A percentile compares a stretch with the other conserved stretches of the same genome.
Conservation (phyloP, 345 rosid genomes). For the Combretum micranthum region DNA sequence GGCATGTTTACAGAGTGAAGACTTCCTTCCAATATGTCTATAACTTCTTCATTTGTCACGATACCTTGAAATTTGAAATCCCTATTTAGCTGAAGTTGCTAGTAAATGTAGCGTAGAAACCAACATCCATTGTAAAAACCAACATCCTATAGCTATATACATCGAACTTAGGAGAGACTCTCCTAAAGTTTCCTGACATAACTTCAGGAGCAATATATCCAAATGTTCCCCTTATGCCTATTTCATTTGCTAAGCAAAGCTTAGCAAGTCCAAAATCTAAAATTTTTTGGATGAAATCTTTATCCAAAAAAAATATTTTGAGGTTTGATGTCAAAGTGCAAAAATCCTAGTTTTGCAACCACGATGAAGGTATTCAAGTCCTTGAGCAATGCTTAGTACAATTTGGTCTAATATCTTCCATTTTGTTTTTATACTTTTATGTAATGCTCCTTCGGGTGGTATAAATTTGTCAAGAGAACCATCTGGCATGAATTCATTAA, state of each 20-base stretch:
- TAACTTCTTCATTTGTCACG: slow-evolving; percentile 5
- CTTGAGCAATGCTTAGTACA: slow-evolving; percentile 30
- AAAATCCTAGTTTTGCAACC: slow-evolving; percentile 45
- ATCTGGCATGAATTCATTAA: slow-evolving; percentile 8
- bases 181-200: slow-evolving; percentile 12
- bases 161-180: slow-evolving; percentile 29
- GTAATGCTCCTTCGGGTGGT: neutral
- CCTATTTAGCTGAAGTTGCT: slow-evolving; percentile 2
- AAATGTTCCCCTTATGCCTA: slow-evolving; percentile 29
- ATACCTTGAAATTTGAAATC: neutral
- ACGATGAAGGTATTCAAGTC: slow-evolving; percentile 41
- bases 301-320: slow-evolving; percentile 36
- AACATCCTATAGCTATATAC: slow-evolving; percentile 28
- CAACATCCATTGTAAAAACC: slow-evolving; percentile 19
- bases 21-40: slow-evolving; percentile 12
- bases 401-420: slow-evolving; percentile 14
- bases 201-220: slow-evolving; percentile 34
- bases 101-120: slow-evolving; percentile 13
- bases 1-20: slow-evolving; percentile 3
- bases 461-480: slow-evolving; percentile 20
- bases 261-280: slow-evolving; percentile 53
- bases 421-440: neutral
- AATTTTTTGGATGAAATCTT: slow-evolving; percentile 28
- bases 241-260: slow-evolving; percentile 24
- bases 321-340: slow-evolving; percentile 48